Conservation (phyloP, 441 rosid genomes). For the Oxalis stricta region DNA sequence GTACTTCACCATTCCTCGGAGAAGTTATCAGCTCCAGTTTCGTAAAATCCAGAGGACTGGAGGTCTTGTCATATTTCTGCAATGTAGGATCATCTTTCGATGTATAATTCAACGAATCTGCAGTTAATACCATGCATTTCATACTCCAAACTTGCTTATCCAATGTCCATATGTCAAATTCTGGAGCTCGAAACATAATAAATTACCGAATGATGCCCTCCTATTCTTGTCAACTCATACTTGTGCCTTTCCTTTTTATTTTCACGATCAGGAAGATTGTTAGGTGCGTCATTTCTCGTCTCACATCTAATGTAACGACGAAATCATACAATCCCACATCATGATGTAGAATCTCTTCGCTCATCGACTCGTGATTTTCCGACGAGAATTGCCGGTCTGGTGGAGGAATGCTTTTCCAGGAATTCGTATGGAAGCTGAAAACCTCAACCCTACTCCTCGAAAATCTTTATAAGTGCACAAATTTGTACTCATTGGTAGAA, state of each 20-base stretch:
- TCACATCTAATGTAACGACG: slow-evolving; percentile 2
- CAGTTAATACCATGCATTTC: slow-evolving; percentile 5
- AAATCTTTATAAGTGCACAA: neutral
- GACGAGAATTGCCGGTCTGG: neutral
- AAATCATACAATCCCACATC: neutral
- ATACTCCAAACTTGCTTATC: slow-evolving; percentile 6
- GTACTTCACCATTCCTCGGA: slow-evolving; percentile 1
- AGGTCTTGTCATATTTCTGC: neutral
- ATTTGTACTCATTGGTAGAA: neutral
- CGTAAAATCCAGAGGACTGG: neutral
- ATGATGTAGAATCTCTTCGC: slow-evolving; percentile 1
- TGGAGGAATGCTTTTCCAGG: slow-evolving; percentile 6
- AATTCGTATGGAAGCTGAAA: neutral
- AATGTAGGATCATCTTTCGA: no score
- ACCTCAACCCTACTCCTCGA: neutral
- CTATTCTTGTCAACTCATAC: neutral
- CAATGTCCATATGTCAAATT: slow-evolving; percentile 8
- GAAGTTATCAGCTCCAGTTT: neutral
- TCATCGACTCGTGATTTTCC: slow-evolving; percentile 1
- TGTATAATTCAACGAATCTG: neutral
- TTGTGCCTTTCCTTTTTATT: neutral
- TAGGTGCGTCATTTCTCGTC: neutral
- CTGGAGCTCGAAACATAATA: neutral
- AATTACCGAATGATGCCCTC: neutral
- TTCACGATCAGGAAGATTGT: neutral